Evolutionary conservation across 257 asterid species (phyloP).

Genomic region (Cynanchum wilfordii): DNA sequence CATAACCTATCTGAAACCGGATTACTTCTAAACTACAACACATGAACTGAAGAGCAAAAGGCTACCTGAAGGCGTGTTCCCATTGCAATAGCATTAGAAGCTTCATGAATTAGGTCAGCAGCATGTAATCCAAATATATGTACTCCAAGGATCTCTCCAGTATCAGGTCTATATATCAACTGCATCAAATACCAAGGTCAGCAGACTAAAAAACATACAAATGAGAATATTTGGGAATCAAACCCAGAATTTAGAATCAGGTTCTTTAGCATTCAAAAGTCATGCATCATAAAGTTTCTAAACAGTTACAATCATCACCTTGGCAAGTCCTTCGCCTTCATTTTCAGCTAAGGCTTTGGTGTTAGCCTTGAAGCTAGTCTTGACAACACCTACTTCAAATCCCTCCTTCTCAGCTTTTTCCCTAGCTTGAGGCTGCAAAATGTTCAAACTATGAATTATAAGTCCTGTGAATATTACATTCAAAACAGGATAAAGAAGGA

Average conservation of each 20-base stretch:
- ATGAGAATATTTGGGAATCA: neutral
- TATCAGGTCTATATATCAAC: slow-evolving; percentile 88
- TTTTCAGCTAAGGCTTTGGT: slow-evolving; percentile 94
- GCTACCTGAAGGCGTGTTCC: slow-evolving; percentile 82
- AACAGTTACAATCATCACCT: slow-evolving; percentile 39
- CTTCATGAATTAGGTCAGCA: slow-evolving; percentile 94
- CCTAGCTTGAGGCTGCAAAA: slow-evolving; percentile 85
- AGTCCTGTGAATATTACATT: neutral
- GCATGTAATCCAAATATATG: slow-evolving; percentile 92
- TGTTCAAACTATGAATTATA: slow-evolving; percentile 17
- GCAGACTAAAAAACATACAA: neutral
- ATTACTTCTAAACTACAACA: neutral
- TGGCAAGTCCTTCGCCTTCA: slow-evolving; percentile 94
- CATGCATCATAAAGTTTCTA: neutral
- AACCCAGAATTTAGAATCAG: neutral
- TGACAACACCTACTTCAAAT: slow-evolving; percentile 70
- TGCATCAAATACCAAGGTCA: slow-evolving; percentile 37
- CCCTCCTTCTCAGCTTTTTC: slow-evolving; percentile 89
- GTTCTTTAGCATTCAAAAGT: neutral
- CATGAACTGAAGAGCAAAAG: slow-evolving; percentile 14
- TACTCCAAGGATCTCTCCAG: slow-evolving; percentile 92
- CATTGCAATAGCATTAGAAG: slow-evolving; percentile 86
- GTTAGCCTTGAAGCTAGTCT: slow-evolving; percentile 94
- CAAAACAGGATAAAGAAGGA: neutral
- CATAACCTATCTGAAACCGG: neutral